Base-by-base conservation (phyloP, 164 flowering plant species). In the Santalum album region DNA sequence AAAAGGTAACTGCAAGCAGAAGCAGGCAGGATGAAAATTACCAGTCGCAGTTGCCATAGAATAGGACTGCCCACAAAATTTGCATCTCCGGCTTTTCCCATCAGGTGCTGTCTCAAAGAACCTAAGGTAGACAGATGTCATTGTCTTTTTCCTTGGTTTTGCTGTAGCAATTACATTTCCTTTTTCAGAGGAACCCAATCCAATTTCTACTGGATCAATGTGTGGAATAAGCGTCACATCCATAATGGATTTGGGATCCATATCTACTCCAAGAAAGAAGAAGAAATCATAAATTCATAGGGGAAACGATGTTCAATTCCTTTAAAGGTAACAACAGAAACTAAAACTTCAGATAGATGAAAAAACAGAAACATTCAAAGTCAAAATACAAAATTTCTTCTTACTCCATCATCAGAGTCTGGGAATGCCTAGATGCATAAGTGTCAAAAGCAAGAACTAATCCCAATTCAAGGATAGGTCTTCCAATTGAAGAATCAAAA, bases 1-100 rank as follows among this genome's bases (percentile, higher is more conserved):
- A 36, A 29, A 12, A 10, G 45, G 22, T n/a, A 10, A 45, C n/a
- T n/a, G 6, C 21, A 22, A 25, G 22, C 49, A 53, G 21, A 52
- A 48, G 34, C 18, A 59, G 27, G 7, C 26, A n/a, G 45, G 34
- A 52, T 5, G 53, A 12, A 24, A 55, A 59, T 57, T 75, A 91
- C 98, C 98, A 42, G 98, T 91, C 54, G 98, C 98, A 43, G 98
- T 91, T 34, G 98, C 82, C 61, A 88, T 88, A 40, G 98, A 88
- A 74, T 91, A 91, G 71, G 70, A 78, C 68, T 88, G 96, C 55
- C 92, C 90, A 69, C 98, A 91, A 71, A 88, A 91, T 60, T 83
- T 91, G 86, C 98, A 91, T 51, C 76, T 79, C 43, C 98, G 74
- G 65, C 77, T 88, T 71, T 91, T 91, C 24, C 95, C 92, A 74